These are phyloP conservation scores for Withania somnifera DNA, from an alignment of 305 asterid species.

Conservation along the genomic window DNA sequence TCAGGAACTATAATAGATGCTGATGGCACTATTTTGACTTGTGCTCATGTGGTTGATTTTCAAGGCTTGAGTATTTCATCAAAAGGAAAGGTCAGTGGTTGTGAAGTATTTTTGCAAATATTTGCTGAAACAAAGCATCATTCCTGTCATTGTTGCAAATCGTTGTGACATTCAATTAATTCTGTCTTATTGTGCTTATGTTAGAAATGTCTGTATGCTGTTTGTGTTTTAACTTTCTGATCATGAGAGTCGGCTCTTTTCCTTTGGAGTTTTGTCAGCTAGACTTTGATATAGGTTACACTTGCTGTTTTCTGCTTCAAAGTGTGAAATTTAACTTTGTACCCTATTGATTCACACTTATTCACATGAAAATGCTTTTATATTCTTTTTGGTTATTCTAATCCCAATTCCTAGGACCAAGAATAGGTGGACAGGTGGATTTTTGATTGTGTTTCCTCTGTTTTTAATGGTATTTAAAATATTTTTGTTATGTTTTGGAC, in stretches of 20 bases:
- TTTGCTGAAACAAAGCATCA: neutral
- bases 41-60: conserved; percentile 72
- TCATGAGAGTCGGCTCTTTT: neutral
- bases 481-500: neutral
- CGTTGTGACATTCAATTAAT: neutral
- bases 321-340: neutral
- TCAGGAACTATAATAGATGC: conserved; percentile 79
- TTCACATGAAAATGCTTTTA: neutral
- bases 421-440: neutral
- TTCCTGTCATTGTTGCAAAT: neutral
- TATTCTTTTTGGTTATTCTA: neutral
- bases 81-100: conserved; percentile 45
- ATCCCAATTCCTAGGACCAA: neutral
- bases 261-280: neutral
- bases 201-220: neutral
- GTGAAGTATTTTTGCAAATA: neutral
- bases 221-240: neutral
- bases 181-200: neutral
- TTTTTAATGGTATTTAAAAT: neutral
- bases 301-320: neutral
- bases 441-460: neutral
- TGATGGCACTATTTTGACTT: conserved; percentile 86
- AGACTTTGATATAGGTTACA: neutral
- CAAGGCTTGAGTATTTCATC: conserved; percentile 46
- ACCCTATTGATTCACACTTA: neutral